Evolutionary conservation across 257 asterid species (phyloP), one percentile per base, ranked within the genome.

Genomic region (Salvia hispanica): DNA sequence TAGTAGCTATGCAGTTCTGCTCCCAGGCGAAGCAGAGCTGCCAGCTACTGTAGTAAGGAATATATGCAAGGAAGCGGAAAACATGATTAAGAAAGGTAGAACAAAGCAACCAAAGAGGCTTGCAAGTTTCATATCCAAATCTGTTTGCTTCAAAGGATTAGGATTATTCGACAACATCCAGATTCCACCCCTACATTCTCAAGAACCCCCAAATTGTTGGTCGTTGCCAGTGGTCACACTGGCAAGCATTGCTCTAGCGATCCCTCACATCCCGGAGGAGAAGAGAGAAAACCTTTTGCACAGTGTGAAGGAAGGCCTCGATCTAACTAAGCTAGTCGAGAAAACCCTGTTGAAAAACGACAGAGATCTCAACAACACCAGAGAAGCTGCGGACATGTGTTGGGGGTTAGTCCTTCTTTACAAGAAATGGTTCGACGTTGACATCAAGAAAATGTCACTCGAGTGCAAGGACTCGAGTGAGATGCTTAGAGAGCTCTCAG

Each of bases 21-120:
- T 81, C 4, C 82, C 82, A 42, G 69, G 77, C 0, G 84, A 84
- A 69, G 40, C 33, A 0, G 71, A 67, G 53, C 28, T 84, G 42
- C 84, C 90, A 0, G 10, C 8, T 7, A 58, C 13, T 15, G 62
- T 66, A 6, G 2, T 73, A 2, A 59, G 7, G 44, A 51, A 59
- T 4, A 66, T 66, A 6, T 67, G 51, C 14, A 10, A 6, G 0
- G 64, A 66, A 36, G 78, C 45, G 0, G 67, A 66, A 46, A 51
- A 51, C 8, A 46, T 43, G 37, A 73, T 66, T 2, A 14, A 51
- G 21, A 6, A 3, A 0, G 73, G 69, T 16, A 12, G 21, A 59
- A 33, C 1, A 6, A 53, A 11, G 67, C 64, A 59, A 59, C 51
- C 78, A 0, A 1, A 7, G 2, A 7, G 9, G 9, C 59, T 59